phyloP scores from a whole-genome alignment of 2,329 filamentous ascomycete genomes.

The Exophiala bonariae region DNA sequence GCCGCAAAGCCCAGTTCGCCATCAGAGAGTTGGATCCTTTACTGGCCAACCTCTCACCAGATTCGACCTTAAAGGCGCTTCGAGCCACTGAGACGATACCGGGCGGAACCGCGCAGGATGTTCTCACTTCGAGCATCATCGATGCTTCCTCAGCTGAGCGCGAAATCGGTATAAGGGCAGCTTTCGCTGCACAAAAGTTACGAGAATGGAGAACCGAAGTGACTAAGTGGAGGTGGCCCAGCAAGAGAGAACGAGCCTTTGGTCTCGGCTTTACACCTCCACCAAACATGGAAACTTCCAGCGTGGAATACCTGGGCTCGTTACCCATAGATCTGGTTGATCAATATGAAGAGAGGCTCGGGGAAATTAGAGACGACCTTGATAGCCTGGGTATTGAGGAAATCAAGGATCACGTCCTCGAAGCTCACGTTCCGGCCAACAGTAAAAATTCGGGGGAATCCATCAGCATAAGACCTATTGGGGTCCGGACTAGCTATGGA shows the following conservation, averaged over 20 bases:
- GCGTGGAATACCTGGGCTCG: slow-evolving; percentile 65
- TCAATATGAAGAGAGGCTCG: slow-evolving; percentile 70
- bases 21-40: slow-evolving; percentile 47
- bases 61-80: slow-evolving; percentile 54
- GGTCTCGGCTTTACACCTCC: slow-evolving; percentile 44
- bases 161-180: slow-evolving; percentile 59
- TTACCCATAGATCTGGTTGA: slow-evolving; percentile 64
- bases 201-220: slow-evolving; percentile 61
- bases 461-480: slow-evolving; percentile 34
- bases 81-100: slow-evolving; percentile 43
- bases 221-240: slow-evolving; percentile 60
- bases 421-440: slow-evolving; percentile 61
- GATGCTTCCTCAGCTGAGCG: slow-evolving; percentile 57
- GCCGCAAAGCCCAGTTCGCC: slow-evolving; percentile 36
- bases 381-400: slow-evolving; percentile 60
- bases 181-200: slow-evolving; percentile 58
- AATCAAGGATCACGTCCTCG: slow-evolving; percentile 83
- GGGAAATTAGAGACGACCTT: slow-evolving; percentile 63
- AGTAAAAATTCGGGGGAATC: slow-evolving; percentile 41
- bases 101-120: slow-evolving; percentile 40
- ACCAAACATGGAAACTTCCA: slow-evolving; percentile 14
- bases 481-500: slow-evolving; percentile 55
- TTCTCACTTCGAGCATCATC: slow-evolving; percentile 52
- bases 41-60: slow-evolving; percentile 54
- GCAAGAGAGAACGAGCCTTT: slow-evolving; percentile 34